Evolutionary conservation across 257 asterid genomes (phyloP).

Genomic region (Lithospermum erythrorhizon): DNA sequence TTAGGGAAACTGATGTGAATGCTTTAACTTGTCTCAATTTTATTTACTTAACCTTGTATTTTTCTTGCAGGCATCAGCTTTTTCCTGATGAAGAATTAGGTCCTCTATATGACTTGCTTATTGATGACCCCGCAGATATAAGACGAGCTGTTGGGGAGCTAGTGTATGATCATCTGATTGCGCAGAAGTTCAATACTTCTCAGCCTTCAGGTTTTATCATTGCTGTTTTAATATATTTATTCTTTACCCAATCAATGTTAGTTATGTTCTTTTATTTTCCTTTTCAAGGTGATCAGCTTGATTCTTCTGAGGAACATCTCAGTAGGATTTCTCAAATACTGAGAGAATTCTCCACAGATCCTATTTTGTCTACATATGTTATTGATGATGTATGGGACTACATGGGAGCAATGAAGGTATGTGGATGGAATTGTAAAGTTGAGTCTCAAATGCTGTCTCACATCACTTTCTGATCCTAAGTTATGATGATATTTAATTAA

Average conservation of each 20-base stretch:
- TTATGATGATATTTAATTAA: neutral
- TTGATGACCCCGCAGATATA: conserved; percentile 93
- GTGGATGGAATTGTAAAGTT: conserved; percentile 16
- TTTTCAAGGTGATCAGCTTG: conserved; percentile 51
- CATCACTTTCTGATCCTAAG: neutral
- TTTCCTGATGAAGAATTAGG: conserved; percentile 98
- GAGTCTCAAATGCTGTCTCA: conserved; percentile 5
- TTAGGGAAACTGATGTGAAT: no score
- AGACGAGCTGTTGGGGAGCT: conserved; percentile 92
- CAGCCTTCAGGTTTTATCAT: conserved; percentile 58
- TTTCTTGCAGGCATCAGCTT: conserved; percentile 73
- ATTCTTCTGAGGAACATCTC: conserved; percentile 73
- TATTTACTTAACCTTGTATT: neutral
- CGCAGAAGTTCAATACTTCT: conserved; percentile 75
- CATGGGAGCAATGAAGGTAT: conserved; percentile 97
- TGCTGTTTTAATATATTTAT: conserved; percentile 9
- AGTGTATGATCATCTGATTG: conserved; percentile 93
- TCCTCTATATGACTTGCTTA: conserved; percentile 80
- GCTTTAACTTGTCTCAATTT: no score
- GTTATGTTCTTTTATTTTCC: conserved; percentile 2
- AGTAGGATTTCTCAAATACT: conserved; percentile 82
- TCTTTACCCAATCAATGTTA: neutral
- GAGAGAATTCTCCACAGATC: conserved; percentile 83
- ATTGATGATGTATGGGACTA: conserved; percentile 98
- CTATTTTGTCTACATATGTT: conserved; percentile 76